Evolutionary conservation across 2,329 filamentous ascomycete species (phyloP).

Genomic region (Nemania sp.): DNA sequence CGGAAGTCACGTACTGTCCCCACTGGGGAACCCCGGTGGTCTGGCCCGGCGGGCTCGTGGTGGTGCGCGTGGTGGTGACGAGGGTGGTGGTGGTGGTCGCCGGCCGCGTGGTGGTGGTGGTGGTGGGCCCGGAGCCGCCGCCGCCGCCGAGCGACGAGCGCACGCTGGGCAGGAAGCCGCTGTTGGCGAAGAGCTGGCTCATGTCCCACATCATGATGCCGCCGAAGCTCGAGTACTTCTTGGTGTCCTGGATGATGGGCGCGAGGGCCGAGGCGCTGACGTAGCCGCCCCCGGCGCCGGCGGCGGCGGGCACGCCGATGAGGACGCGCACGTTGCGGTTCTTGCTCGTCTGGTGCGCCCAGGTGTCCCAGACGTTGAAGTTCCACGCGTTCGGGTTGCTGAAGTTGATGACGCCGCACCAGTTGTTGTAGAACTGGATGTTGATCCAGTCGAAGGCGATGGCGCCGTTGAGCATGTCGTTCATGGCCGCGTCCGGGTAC

Average conservation of each 20-base stretch:
- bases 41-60: constrained; percentile 12
- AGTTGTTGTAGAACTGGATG: constrained; percentile 73
- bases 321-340: constrained; percentile 66
- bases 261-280: constrained; percentile 50
- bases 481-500: constrained; percentile 65
- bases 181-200: constrained; percentile 62
- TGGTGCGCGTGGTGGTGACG: constrained; percentile 30
- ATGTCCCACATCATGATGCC: constrained; percentile 74
- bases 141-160: constrained; percentile 40
- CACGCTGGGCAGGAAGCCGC: constrained; percentile 57
- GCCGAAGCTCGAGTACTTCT: constrained; percentile 63
- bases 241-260: constrained; percentile 57
- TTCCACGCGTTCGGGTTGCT: constrained; percentile 58
- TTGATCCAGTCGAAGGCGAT: constrained; percentile 64
- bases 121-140: constrained; percentile 7
- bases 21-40: constrained; percentile 39
- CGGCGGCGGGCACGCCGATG: constrained; percentile 62
- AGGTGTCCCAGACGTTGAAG: constrained; percentile 66
- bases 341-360: constrained; percentile 61
- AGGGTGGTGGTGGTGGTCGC: constrained; percentile 29
- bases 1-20: constrained; percentile 44
- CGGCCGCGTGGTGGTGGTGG: constrained; percentile 24
- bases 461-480: constrained; percentile 57
- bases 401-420: constrained; percentile 61
- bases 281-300: constrained; percentile 62